Base-by-base conservation (phyloP, 106 monocot genomes). In the Ottelia alismoides region DNA sequence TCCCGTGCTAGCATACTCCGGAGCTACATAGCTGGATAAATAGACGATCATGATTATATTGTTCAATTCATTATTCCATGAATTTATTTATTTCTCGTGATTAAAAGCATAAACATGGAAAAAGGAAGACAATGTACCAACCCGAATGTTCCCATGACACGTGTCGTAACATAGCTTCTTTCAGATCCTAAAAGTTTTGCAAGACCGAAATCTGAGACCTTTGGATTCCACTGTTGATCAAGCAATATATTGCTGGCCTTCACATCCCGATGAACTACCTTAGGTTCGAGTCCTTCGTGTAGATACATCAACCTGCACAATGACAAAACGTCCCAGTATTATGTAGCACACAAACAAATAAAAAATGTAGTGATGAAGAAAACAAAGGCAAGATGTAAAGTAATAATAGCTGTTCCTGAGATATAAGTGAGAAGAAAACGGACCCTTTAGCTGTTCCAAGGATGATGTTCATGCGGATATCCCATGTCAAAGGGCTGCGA, bases 391-490 rank as follows among this genome's bases (percentile, higher is more conserved):
- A n/a, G n/a, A n/a, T n/a, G n/a, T n/a, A n/a, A n/a, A n/a, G n/a
- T n/a, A n/a, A n/a, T n/a, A n/a, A n/a, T n/a, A n/a, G 40, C 40
- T 43, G 16, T 43, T 16, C 40, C 16, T 6, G 6, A 43, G 40
- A 43, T 43, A 43, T 7, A 43, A 43, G 16, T 16, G 40, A 16
- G 16, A 43, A 43, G 40, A 16, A 43, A 43, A 43, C n/a, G n/a
- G n/a, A 86, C 86, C 86, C 92, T 80, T 86, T 92, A 9, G 92
- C 92, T 3, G 92, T 92, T 54, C 86, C 86, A 49, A 79, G 69
- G 44, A 92, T 74, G 43, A 92, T 70, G 20, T 82, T 76, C 76
- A 86, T 79, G 35, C 92, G 75, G 22, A 75, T 72, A 28, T 92
- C 79, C 92, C 92, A 92, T 52, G 79, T 77, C 20, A 92, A 82